A percentile compares a stretch with the other conserved stretches of the same genome.
Conservation (phyloP, 345 rosid genomes). For the Ceriops decandra region DNA sequence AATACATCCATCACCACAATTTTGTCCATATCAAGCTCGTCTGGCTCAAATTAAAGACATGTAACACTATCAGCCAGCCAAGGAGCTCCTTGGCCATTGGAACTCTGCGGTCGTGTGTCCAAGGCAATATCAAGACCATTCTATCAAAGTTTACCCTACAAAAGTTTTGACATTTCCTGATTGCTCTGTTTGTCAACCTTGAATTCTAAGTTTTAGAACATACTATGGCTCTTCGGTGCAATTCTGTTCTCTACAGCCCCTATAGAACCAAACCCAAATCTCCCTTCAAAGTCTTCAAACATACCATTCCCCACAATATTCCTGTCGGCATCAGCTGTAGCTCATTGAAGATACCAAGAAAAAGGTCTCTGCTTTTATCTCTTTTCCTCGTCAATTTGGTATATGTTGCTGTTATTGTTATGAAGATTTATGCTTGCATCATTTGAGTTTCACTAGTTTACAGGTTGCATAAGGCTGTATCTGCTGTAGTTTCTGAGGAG, state of each 20-base stretch:
- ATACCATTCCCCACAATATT: constrained; percentile 8
- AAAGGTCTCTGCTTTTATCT: constrained; percentile 13
- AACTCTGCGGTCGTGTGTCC: neutral
- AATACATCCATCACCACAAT: no score
- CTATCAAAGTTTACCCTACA: neutral
- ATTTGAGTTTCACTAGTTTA: neutral
- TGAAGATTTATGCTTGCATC: neutral
- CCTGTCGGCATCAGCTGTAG: constrained; percentile 17
- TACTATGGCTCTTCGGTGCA: constrained; percentile 41
- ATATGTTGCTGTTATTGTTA: neutral
- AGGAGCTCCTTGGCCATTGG: no score
- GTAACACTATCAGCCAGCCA: no score
- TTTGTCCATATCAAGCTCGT: no score
- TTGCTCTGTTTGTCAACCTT: neutral
- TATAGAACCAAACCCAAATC: constrained; percentile 19
- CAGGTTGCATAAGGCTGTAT: constrained; percentile 32
- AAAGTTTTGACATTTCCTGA: no score
- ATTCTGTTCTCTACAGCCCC: constrained; percentile 24
- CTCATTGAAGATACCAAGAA: constrained; percentile 31
- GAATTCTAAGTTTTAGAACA: neutral
- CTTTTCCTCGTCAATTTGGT: neutral
- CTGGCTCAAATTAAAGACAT: no score
- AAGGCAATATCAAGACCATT: constrained; percentile 22
- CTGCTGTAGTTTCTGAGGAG: constrained; percentile 66
- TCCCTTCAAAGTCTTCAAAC: constrained; percentile 12